phyloP scores from a whole-genome alignment of 1,284 basidiomycete species.

The Irpex sp. region DNA sequence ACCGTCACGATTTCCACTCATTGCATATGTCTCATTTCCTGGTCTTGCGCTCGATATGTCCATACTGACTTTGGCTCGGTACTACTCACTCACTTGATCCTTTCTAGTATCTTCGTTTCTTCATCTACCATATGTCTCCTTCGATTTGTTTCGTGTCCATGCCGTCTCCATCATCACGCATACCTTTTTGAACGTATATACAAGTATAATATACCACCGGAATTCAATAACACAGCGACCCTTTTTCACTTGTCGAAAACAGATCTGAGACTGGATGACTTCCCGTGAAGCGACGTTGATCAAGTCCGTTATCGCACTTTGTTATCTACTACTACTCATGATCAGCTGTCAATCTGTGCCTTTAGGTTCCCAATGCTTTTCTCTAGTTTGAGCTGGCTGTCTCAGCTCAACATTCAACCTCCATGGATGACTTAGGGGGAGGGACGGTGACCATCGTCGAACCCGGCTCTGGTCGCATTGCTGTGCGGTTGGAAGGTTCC shows the following conservation, averaged over 20 bases:
- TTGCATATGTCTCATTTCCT: slow-evolving; percentile 7
- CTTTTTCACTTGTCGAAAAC: not conserved
- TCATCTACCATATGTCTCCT: slow-evolving; percentile 10
- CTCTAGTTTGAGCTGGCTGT: not conserved
- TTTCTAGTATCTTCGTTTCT: not conserved
- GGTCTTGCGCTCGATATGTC: slow-evolving; percentile 7
- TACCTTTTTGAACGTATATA: not conserved
- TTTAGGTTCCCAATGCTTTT: not conserved
- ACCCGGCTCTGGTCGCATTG: slow-evolving; percentile 54
- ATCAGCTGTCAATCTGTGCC: too few species aligned
- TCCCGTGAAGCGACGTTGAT: not conserved
- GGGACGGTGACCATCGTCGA: slow-evolving; percentile 23
- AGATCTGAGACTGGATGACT: too few species aligned
- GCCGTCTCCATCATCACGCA: not conserved
- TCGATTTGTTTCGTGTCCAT: not conserved
- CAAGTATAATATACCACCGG: not conserved
- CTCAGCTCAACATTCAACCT: not conserved
- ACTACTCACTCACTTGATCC: slow-evolving; percentile 23
- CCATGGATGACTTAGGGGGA: not conserved
- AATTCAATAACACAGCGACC: not conserved
- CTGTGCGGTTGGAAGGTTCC: slow-evolving; percentile 46
- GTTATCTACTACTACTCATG: not conserved
- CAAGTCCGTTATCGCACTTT: not conserved
- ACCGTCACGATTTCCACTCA: slow-evolving; percentile 13
- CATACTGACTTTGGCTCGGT: slow-evolving; percentile 2